Base-by-base conservation (phyloP, 2,329 filamentous ascomycete species). In the Phialophora macrospora region DNA sequence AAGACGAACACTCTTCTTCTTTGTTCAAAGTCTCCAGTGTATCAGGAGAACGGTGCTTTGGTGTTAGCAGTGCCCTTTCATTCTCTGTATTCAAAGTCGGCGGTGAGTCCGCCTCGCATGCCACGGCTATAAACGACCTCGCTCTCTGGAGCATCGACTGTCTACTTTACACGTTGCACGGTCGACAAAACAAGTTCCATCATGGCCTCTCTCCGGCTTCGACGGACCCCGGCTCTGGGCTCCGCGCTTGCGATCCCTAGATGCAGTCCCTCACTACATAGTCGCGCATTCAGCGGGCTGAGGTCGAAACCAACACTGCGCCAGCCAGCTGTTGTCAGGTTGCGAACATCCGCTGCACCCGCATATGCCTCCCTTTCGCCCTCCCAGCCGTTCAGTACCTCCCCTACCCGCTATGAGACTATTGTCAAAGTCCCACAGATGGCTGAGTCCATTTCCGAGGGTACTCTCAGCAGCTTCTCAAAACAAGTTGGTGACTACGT, bases 401-500 rank as follows among this genome's bases (percentile, higher is more conserved):
- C 67, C 17, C 68, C 68, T 9, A 46, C 59, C 20, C 68, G 68
- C 32, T 68, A 71, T 68, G 92, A 96, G 76, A 89, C 87, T 72
- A 81, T 94, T 70, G 88, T 99, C 79, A 94, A 98, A 82, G 95
- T 98, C 72, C 95, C 95, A 38, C 87, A 95, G 77, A 98, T 99
- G 95, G 95, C 95, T 70, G 95, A 99, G 80, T 98, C 95, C 57
- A 98, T 99, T 78, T 96, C 92, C 52, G 95, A 99, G 80, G 95
- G 95, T 68, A 99, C 95, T 24, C 79, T 99, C 75, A 97, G 97
- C 82, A 93, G 97, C 77, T 98, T 93, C 84, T 90, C 87, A 75
- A 98, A 98, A 82, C 84, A 94, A 81, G 83, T 97, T 73, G 95
- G 95, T 75, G 95, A 99, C 78, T 93, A 88, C 74, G 93, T 99